Conservation (phyloP, 768 basidiomycete genomes). For the Suillus alpinus region DNA sequence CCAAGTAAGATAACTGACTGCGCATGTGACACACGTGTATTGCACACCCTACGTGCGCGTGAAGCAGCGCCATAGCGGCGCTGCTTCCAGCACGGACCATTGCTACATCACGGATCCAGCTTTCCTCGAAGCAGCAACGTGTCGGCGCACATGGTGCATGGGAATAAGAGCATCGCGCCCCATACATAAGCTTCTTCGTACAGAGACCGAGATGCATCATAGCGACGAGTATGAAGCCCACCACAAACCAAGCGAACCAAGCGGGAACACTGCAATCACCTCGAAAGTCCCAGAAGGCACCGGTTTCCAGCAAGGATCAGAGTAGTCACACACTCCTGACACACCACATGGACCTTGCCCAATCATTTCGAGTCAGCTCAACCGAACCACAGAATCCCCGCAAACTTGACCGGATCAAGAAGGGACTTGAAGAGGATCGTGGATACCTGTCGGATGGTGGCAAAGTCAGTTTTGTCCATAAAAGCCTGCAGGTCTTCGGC, state of each 20-base stretch:
- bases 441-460: conserved; percentile 29
- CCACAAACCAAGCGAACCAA: background rate
- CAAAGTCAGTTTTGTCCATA: conserved; percentile 28
- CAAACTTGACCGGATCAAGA: conserved; percentile 30
- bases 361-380: conserved; percentile 28
- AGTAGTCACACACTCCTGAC: conserved; percentile 3
- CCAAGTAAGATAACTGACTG: background rate
- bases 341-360: conserved; percentile 30
- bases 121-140: conserved; percentile 1
- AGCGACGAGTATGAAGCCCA: background rate
- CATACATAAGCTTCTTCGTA: conserved; percentile 1
- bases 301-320: background rate
- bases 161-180: background rate
- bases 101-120: background rate
- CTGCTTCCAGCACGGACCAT: background rate
- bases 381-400: conserved; percentile 23
- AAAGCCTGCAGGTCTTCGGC: conserved; percentile 21
- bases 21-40: background rate
- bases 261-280: conserved; percentile 7
- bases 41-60: background rate
- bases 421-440: conserved; percentile 24
- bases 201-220: background rate
- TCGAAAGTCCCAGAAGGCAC: background rate
- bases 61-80: background rate
- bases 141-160: background rate